Evolutionary conservation across 495 filamentous ascomycete species (phyloP).

Genomic region (Talaromyces wortmannii): DNA sequence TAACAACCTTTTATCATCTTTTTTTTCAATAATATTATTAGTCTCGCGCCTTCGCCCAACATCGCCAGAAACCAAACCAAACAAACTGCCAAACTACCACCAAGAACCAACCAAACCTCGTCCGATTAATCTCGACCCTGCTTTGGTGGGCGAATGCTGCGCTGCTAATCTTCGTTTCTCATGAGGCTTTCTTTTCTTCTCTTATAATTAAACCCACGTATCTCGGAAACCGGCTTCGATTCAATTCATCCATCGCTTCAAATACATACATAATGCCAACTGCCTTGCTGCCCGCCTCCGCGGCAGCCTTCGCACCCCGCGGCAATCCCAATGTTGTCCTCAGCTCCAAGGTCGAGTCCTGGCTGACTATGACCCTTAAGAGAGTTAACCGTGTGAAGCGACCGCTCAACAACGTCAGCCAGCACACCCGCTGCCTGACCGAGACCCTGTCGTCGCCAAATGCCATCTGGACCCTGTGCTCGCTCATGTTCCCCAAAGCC

Average conservation of each 20-base stretch:
- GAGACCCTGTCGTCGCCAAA: slow-evolving; percentile 87
- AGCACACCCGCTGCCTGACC: slow-evolving; percentile 94
- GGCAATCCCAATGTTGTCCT: slow-evolving; percentile 94
- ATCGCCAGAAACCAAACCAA: slow-evolving; percentile 3
- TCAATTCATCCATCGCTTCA: slow-evolving; percentile 18
- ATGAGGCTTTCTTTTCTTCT: slow-evolving; percentile 29
- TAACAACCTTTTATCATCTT: neutral
- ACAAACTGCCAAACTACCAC: slow-evolving; percentile 2
- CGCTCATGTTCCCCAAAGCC: slow-evolving; percentile 87
- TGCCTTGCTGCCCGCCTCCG: slow-evolving; percentile 87
- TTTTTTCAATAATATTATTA: slow-evolving; percentile 3
- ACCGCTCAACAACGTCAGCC: slow-evolving; percentile 92
- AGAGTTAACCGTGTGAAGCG: slow-evolving; percentile 96
- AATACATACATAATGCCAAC: slow-evolving; percentile 67
- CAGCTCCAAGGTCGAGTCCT: slow-evolving; percentile 89
- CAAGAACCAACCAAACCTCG: neutral
- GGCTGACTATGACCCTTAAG: slow-evolving; percentile 95
- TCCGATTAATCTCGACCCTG: neutral
- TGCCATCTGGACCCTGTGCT: slow-evolving; percentile 94
- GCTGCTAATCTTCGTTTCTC: slow-evolving; percentile 27
- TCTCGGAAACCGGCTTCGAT: slow-evolving; percentile 8
- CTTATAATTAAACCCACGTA: slow-evolving; percentile 12
- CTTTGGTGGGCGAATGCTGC: slow-evolving; percentile 41
- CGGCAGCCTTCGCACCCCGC: slow-evolving; percentile 92
- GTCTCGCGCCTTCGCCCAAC: slow-evolving; percentile 6